Evolutionary conservation across 2,329 filamentous ascomycete species (phyloP).

Genomic region (Eutypella sp.): DNA sequence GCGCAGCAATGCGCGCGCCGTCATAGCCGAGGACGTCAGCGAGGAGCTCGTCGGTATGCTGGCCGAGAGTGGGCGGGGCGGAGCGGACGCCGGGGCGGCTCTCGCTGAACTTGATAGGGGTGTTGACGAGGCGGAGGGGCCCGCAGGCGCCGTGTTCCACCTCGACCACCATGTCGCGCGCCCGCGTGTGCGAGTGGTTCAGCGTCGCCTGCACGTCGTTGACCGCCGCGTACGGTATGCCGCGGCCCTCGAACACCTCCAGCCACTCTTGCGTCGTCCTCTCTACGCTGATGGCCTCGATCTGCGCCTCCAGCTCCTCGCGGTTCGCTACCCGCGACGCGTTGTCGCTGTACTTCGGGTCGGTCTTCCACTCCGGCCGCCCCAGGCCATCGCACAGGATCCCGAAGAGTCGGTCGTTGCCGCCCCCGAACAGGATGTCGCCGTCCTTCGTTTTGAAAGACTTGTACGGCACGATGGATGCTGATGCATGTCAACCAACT

Average conservation of each 20-base stretch:
- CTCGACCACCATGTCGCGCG: constrained; percentile 85
- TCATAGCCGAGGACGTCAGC: constrained; percentile 56
- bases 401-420: constrained; percentile 66
- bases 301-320: constrained; percentile 69
- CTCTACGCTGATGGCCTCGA: constrained; percentile 68
- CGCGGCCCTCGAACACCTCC: constrained; percentile 77
- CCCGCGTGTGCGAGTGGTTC: constrained; percentile 77
- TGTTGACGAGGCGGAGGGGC: constrained; percentile 84
- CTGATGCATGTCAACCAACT: too few species aligned
- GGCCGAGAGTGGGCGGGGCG: constrained; percentile 77
- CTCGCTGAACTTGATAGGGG: constrained; percentile 89
- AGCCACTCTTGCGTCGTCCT: constrained; percentile 89
- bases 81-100: constrained; percentile 70
- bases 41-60: constrained; percentile 80
- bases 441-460: constrained; percentile 72
- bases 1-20: constrained; percentile 50
- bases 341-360: constrained; percentile 57
- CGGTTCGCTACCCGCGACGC: constrained; percentile 64
- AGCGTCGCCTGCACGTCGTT: constrained; percentile 87
- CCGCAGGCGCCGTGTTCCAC: constrained; percentile 81
- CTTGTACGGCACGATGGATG: constrained; percentile 94
- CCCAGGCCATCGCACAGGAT: constrained; percentile 58
- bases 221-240: constrained; percentile 90
- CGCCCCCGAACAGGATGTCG: constrained; percentile 65
- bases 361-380: constrained; percentile 53